Conservation (phyloP, 441 rosid genomes). For the Lepidium campestre region DNA sequence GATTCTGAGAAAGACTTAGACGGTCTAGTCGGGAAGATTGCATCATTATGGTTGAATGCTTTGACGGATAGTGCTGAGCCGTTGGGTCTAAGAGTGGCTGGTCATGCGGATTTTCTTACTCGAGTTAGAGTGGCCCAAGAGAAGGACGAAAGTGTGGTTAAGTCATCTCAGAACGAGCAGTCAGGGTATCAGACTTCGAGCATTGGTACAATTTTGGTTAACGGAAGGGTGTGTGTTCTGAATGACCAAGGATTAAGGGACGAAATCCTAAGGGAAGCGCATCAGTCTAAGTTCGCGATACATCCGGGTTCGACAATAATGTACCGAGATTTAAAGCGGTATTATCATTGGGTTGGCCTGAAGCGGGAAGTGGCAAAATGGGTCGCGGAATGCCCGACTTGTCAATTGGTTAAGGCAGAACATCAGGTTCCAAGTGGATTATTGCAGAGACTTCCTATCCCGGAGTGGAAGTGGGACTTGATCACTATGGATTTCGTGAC, state of each 20-base stretch:
- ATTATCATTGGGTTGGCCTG: no score
- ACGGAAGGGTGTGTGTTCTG: neutral
- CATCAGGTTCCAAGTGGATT: neutral
- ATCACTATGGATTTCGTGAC: no score
- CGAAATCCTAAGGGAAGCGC: neutral
- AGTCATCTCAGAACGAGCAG: neutral
- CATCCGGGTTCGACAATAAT: neutral
- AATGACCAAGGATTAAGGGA: rapidly evolving
- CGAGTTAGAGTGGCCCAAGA: neutral
- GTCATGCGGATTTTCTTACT: neutral
- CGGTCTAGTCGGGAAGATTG: neutral
- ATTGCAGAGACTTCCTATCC: no score
- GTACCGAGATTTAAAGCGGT: neutral
- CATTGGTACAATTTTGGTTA: neutral
- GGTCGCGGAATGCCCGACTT: neutral
- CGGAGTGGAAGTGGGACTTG: no score
- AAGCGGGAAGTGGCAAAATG: neutral
- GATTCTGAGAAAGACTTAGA: neutral
- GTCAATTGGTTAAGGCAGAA: neutral
- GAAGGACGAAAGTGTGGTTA: rapidly evolving
- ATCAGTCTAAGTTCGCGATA: neutral
- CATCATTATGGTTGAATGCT: neutral
- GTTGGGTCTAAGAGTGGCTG: neutral
- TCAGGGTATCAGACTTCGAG: neutral
- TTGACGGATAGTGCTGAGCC: rapidly evolving